Percentiles rank a stretch among this genome's conserved stretches.
These are phyloP conservation scores for Fonsecaea nubica DNA, from an alignment of 2,329 filamentous ascomycete genomes.

Conservation along the genomic window DNA sequence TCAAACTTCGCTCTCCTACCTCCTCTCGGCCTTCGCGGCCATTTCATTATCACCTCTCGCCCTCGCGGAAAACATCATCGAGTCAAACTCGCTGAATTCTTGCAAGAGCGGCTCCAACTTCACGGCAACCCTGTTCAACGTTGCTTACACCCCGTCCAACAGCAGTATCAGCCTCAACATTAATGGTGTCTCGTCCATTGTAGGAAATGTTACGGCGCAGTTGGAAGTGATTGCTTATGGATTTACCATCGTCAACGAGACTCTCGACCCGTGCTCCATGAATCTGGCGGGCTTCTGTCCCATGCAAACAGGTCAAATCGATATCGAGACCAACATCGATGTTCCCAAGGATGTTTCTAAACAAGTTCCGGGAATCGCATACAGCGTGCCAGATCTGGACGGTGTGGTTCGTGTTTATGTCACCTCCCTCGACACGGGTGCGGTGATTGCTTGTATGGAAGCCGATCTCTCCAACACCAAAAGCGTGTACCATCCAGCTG, in stretches of 20 bases:
- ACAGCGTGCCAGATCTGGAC: slow-evolving; percentile 88
- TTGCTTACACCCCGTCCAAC: slow-evolving; percentile 70
- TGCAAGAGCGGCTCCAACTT: slow-evolving; percentile 87
- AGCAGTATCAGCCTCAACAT: slow-evolving; percentile 75
- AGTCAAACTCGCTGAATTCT: slow-evolving; percentile 81
- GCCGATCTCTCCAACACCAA: slow-evolving; percentile 88
- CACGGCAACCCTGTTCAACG: slow-evolving; percentile 86
- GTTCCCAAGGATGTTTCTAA: slow-evolving; percentile 64
- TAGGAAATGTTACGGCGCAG: slow-evolving; percentile 80
- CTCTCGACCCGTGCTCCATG: slow-evolving; percentile 76
- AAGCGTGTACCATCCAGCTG: slow-evolving; percentile 85
- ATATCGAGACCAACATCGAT: slow-evolving; percentile 73
- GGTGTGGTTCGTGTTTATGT: slow-evolving; percentile 82
- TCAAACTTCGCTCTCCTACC: slow-evolving; percentile 30
- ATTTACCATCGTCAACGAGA: slow-evolving; percentile 70
- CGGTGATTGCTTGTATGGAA: slow-evolving; percentile 82
- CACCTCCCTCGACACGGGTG: slow-evolving; percentile 69
- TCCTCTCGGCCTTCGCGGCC: slow-evolving; percentile 47
- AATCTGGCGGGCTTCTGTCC: slow-evolving; percentile 79
- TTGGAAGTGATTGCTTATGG: slow-evolving; percentile 82
- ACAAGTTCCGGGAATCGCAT: slow-evolving; percentile 82
- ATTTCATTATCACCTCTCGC: slow-evolving; percentile 55
- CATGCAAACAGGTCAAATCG: slow-evolving; percentile 84
- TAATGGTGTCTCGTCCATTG: slow-evolving; percentile 80
- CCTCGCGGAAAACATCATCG: slow-evolving; percentile 71